Base-by-base conservation (phyloP, 75 land plant genomes). In the Isoetes taiwanensis region DNA sequence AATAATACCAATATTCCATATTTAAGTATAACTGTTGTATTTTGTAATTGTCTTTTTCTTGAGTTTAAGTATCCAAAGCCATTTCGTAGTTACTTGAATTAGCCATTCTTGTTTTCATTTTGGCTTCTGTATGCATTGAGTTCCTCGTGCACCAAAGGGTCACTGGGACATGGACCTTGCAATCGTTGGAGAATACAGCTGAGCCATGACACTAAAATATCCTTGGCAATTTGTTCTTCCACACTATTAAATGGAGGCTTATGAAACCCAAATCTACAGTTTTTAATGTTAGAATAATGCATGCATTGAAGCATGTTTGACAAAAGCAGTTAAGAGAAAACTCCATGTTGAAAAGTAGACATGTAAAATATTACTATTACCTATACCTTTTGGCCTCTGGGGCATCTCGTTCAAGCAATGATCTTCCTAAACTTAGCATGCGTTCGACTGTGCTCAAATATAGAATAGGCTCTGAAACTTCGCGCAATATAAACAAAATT, bases 241-340 rank as follows among this genome's bases (percentile, higher is more conserved):
- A 88, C 80, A 66, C 86, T 81, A 60, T 85, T 85, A 41, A 81
- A 71, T 58, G 95, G 95, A 59, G 95, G 95, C 55, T 69, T 90
- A 74, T 88, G 95, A 59, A 85, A 88, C 14, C 95, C 90, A 77
- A 81, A 85, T 57, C 90, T 87, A 68, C 33, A 23, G 54, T 30
- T 58, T 14, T 26, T n/a, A 34, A 12, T 57, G 16, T 14, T 46
- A 24, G 14, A 25, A 16, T 14, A 27, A 23, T 6, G 30, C 30
- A 54, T 14, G 23, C 23, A 14, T 14, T 46, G 50, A 5, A 46
- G 23, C 6, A 46, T 17, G 23, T 17, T 6, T 23, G 4, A 16
- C 16, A 17, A 5, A 14, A 46, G 6, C 6, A 46, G 16, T 5
- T 14, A 9, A 46, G 50, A 4, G 23, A 57, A 32, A 12, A 57